Percentiles rank a stretch among this genome's conserved stretches.
phyloP scores from a whole-genome alignment of 1,284 basidiomycete species.

The Butyriboletus appendiculatus region DNA sequence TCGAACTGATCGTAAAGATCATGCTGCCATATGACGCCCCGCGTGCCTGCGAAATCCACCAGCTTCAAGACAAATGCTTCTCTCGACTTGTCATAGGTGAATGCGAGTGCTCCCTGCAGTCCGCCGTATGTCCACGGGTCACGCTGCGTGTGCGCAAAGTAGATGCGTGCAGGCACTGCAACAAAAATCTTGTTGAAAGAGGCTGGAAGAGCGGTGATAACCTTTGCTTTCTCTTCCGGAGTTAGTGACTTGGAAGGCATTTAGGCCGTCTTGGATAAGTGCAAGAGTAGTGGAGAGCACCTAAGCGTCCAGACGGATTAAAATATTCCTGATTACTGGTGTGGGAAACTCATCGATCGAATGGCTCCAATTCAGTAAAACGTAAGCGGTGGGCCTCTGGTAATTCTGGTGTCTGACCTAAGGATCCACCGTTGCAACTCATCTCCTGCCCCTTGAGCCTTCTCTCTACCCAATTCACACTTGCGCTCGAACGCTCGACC shows the following conservation, averaged over 20 bases:
- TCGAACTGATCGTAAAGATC: conserved; percentile 88
- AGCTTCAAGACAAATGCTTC: conserved; percentile 70
- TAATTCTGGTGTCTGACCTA: too few species aligned
- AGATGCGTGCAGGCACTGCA: conserved; percentile 82
- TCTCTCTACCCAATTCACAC: conserved; percentile 12
- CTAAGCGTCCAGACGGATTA: background rate
- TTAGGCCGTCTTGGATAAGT: background rate
- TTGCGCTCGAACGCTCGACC: too few species aligned
- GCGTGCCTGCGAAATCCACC: conserved; percentile 80
- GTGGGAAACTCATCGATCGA: conserved; percentile 7
- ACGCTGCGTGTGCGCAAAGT: conserved; percentile 80
- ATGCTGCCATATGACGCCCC: conserved; percentile 93
- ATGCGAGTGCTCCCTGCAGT: conserved; percentile 79
- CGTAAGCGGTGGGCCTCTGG: too few species aligned
- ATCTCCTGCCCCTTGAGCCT: too few species aligned
- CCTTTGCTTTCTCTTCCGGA: conserved; percentile 73
- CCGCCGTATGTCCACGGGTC: conserved; percentile 84
- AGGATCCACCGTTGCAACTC: too few species aligned
- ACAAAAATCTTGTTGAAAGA: conserved; percentile 71
- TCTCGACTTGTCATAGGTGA: conserved; percentile 63
- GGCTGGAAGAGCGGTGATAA: conserved; percentile 65
- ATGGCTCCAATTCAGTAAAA: too few species aligned
- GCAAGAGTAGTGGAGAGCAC: conserved; percentile 3
- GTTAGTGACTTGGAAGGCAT: conserved; percentile 77
- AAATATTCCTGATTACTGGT: conserved; percentile 6